phyloP scores from a whole-genome alignment of 1,284 basidiomycete species.

The Puccinia polysora region DNA sequence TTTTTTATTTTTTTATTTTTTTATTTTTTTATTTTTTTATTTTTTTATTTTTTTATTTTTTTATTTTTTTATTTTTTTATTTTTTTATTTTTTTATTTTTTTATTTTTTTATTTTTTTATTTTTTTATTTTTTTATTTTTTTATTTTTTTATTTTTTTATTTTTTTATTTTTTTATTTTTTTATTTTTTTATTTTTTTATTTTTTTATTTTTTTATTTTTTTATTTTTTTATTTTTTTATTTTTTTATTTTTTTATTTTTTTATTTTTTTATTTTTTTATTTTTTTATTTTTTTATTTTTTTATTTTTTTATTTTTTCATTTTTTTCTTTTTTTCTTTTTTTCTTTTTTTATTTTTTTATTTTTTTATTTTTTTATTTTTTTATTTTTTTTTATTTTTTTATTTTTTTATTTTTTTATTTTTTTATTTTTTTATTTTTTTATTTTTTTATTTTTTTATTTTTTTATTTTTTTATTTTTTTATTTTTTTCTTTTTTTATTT shows the following conservation, averaged over 20 bases:
- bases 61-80: not conserved
- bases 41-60: not conserved
- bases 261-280: not conserved
- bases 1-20: not conserved
- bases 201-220: not conserved
- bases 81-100: not conserved
- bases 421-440: not conserved
- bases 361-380: conserved; percentile 1
- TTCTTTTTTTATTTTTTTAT: no score
- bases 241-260: not conserved
- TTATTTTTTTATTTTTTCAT: not conserved
- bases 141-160: not conserved
- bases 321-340: not conserved
- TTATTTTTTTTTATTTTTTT: not conserved
- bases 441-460: not conserved
- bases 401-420: not conserved
- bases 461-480: not conserved
- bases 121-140: not conserved
- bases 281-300: not conserved
- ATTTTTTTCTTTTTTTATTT: not conserved
- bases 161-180: not conserved
- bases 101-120: not conserved
- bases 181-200: not conserved
- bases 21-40: not conserved
- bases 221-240: conserved; percentile 2